A percentile compares a stretch with the other conserved stretches of the same genome.
Conservation (phyloP, 2,329 filamentous ascomycete genomes). For the Penicillium thymicola region DNA sequence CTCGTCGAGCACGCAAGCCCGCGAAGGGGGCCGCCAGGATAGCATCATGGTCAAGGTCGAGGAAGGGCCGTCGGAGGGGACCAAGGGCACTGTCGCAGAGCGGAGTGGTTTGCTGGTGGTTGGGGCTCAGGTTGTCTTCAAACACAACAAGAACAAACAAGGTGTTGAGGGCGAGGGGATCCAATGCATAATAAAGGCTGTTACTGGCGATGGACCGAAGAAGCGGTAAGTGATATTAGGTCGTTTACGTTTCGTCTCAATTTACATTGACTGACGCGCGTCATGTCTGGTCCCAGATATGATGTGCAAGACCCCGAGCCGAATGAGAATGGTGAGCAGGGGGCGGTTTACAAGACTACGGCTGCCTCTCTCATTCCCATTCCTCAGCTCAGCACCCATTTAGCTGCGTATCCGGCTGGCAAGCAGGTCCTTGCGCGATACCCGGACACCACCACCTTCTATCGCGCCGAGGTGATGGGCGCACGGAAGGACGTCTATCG, state of each 20-base stretch:
- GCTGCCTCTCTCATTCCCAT: conserved; percentile 76
- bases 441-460: conserved; percentile 80
- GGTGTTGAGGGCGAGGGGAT: conserved; percentile 59
- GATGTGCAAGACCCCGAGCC: conserved; percentile 78
- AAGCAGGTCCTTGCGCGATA: conserved; percentile 75
- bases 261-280: conserved; percentile 15
- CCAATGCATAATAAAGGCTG: conserved; percentile 71
- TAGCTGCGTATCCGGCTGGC: conserved; percentile 61
- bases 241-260: not conserved
- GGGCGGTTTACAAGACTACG: conserved; percentile 62
- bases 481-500: conserved; percentile 53
- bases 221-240: conserved; percentile 50
- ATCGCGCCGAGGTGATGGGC: conserved; percentile 76
- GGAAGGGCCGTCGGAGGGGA: conserved; percentile 41
- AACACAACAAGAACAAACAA: conserved; percentile 50
- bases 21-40: conserved; percentile 38
- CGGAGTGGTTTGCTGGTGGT: conserved; percentile 43
- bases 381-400: conserved; percentile 56
- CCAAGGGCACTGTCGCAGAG: conserved; percentile 45
- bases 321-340: conserved; percentile 64
- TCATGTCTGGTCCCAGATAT: conserved; percentile 51
- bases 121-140: conserved; percentile 52
- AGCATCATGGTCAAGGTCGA: conserved; percentile 41
- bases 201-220: conserved; percentile 69
- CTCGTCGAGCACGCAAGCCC: conserved; percentile 38